phyloP scores from a whole-genome alignment of 805 yeast species.

The Saturnispora silvae region DNA sequence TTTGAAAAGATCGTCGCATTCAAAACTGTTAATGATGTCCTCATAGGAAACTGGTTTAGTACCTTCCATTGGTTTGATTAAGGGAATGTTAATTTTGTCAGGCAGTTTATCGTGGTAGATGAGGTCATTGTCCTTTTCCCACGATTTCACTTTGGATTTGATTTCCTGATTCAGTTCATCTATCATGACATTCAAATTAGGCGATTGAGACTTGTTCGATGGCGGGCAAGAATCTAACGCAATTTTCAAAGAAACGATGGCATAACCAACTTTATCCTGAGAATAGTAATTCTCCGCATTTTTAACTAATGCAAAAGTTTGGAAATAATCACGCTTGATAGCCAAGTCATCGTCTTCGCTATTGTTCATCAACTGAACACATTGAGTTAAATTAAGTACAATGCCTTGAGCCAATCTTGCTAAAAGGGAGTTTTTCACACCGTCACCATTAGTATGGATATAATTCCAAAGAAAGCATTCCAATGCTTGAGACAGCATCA shows the following conservation, averaged over 20 bases:
- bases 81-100: constrained; percentile 44
- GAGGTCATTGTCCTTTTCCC: constrained; percentile 79
- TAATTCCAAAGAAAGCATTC: constrained; percentile 66
- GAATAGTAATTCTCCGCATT: constrained; percentile 46
- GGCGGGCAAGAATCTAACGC: constrained; percentile 14
- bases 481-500: constrained; percentile 83
- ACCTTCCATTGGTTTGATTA: constrained; percentile 59
- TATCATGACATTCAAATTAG: not conserved
- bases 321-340: constrained; percentile 49
- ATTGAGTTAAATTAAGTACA: constrained; percentile 41
- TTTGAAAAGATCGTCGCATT: constrained; percentile 53
- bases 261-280: constrained; percentile 57
- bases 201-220: not conserved
- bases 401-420: constrained; percentile 65
- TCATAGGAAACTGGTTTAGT: constrained; percentile 48
- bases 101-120: constrained; percentile 79
- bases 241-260: constrained; percentile 52
- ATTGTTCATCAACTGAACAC: constrained; percentile 33
- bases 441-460: constrained; percentile 31
- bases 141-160: constrained; percentile 22
- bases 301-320: constrained; percentile 50
- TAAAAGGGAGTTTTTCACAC: constrained; percentile 59
- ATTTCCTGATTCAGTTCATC: constrained; percentile 11
- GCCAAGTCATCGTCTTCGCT: constrained; percentile 17
- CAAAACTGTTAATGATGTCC: constrained; percentile 36